Conservation (phyloP, 345 rosid genomes). For the Hibiscus syriacus region DNA sequence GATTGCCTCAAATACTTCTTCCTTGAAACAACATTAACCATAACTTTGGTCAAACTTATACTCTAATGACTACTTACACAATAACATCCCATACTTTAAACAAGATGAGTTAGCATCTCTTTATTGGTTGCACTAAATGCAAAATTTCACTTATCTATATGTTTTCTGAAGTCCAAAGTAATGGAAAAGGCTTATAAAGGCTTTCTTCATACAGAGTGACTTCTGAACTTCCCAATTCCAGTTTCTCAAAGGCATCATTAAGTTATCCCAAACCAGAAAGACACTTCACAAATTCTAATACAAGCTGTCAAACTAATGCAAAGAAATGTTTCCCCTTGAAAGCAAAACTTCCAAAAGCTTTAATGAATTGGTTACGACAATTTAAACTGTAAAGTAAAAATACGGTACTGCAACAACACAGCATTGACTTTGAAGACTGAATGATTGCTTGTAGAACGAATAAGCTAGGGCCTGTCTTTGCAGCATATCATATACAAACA, state of each 20-base stretch:
- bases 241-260: too few species aligned
- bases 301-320: too few species aligned
- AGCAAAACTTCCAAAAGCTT: too few species aligned
- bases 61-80: background rate
- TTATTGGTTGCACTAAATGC: background rate
- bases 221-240: too few species aligned
- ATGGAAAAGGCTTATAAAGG: too few species aligned
- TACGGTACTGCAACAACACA: background rate
- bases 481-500: slow-evolving; percentile 9
- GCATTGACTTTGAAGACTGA: background rate
- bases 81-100: background rate
- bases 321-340: too few species aligned
- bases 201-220: background rate
- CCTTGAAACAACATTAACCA: background rate
- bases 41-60: background rate
- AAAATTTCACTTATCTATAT: background rate
- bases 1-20: background rate
- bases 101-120: background rate
- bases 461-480: background rate
- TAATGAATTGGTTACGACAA: background rate
- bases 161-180: too few species aligned
- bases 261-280: too few species aligned
- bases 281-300: too few species aligned
- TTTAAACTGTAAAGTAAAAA: background rate
- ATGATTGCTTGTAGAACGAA: background rate